Base-by-base conservation (phyloP, 257 asterid species). In the Penstemon davidsonii region DNA sequence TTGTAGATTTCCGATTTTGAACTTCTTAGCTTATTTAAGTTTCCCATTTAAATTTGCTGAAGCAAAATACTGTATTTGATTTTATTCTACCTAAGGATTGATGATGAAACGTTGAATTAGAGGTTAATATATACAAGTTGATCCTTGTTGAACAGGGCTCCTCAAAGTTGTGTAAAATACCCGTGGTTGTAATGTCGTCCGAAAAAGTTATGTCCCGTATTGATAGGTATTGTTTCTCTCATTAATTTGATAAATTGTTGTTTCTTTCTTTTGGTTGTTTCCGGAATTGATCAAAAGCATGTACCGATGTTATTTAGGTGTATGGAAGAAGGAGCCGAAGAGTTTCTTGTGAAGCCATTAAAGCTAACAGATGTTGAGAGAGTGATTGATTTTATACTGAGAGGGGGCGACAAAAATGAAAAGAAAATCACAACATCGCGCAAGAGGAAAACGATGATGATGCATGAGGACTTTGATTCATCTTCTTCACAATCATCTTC, bases 131-230 rank as follows among this genome's bases (percentile, higher is more conserved):
- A 9, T 51, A 9, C 12, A 3, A 39, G 50, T 4, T 38, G 9
- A 25, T 25, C 33, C 4, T 11, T 70, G 3, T 72, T 3, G 51
- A 45, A 53, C 91, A 92, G 98, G 91, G 87, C 3, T 92, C 96
- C 0, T 80, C 94, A 3, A 79, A 72, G 51, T 63, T 92, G 78
- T 80, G 73, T 39, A 77, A 87, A 73, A 92, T 92, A 3, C 98
- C 98, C 0, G 98, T 89, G 49, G 98, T 89, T 75, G 74, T 92
- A 3, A 89, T 92, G 98, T 92, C 98, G 5, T 92, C 98, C 0
- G 98, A 92, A 72, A 89, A 92, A 62, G 50, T 92, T 6, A 42
- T 87, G 61, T 56, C 95, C 71, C 91, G 96, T 3, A 81, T 92
- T 6, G 91, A 87, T 82, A 25, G 33, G 33, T 25, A 25, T 25